A percentile compares a stretch with the other conserved stretches of the same genome.
phyloP scores from a whole-genome alignment of 495 filamentous ascomycete species.

The Neurospora tetrasperma region DNA sequence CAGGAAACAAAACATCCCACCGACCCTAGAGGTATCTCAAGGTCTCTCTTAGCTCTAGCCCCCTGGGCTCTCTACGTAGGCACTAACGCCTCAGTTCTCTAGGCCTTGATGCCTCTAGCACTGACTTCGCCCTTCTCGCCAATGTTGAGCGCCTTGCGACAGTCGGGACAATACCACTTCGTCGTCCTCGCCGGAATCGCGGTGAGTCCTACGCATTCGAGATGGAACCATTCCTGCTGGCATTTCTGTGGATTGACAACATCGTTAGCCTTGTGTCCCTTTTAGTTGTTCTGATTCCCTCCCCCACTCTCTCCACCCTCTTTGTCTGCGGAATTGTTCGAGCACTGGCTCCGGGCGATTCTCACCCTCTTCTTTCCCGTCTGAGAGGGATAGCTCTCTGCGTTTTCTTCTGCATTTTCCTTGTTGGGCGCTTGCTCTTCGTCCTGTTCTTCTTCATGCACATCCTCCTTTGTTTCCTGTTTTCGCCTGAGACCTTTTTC shows the following conservation, averaged over 20 bases:
- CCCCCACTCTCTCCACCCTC: neutral
- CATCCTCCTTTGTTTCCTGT: neutral
- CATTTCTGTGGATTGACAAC: conserved; percentile 40
- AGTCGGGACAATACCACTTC: conserved; percentile 95
- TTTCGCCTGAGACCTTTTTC: neutral
- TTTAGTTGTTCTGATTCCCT: neutral
- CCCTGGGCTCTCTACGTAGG: conserved; percentile 19
- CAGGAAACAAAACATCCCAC: neutral
- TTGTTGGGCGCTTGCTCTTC: neutral
- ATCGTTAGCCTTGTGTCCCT: conserved; percentile 7
- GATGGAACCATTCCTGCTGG: conserved; percentile 85
- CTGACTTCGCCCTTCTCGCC: conserved; percentile 46
- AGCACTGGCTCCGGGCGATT: neutral
- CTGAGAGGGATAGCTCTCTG: neutral
- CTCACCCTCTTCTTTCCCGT: neutral
- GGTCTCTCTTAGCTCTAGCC: neutral
- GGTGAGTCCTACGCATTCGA: conserved; percentile 71
- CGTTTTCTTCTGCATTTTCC: neutral
- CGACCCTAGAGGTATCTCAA: neutral
- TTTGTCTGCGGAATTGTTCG: neutral
- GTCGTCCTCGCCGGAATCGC: conserved; percentile 65
- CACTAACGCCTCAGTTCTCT: conserved; percentile 4
- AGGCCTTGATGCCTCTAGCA: conserved; percentile 42
- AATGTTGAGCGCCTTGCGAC: conserved; percentile 56
- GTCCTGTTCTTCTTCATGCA: neutral